Conservation (phyloP, 148 eudicot genomes). For the Beta vulgaris region DNA sequence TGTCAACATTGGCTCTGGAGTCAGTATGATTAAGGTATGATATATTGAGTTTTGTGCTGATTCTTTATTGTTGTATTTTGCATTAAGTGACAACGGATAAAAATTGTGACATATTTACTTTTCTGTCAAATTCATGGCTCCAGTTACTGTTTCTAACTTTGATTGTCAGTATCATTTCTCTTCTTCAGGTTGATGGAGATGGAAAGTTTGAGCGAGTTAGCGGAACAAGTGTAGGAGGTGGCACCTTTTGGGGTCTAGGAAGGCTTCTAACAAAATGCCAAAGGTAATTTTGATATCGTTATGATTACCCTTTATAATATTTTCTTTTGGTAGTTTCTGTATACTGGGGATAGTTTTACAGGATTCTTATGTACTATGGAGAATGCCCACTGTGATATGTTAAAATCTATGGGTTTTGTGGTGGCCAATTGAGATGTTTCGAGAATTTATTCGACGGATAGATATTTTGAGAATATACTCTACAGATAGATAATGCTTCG, state of each 20-base stretch:
- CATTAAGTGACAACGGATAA: no score
- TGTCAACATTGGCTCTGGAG: slow-evolving; percentile 92
- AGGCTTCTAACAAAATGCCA: slow-evolving; percentile 78
- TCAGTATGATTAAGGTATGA: slow-evolving; percentile 89
- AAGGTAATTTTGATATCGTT: slow-evolving; percentile 43
- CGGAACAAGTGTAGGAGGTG: slow-evolving; percentile 94
- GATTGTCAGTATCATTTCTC: slow-evolving; percentile 17
- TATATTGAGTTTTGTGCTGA: slow-evolving; percentile 1
- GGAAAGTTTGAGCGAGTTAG: slow-evolving; percentile 79
- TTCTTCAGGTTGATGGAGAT: slow-evolving; percentile 80
- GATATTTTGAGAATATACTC: not conserved
- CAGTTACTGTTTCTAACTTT: not conserved
- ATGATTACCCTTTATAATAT: not conserved
- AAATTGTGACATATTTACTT: no score
- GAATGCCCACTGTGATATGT: not conserved
- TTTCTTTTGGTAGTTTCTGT: not conserved
- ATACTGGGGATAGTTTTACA: not conserved
- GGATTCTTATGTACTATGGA: not conserved
- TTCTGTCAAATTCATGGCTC: not conserved
- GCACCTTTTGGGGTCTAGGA: slow-evolving; percentile 91
- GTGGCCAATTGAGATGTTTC: not conserved
- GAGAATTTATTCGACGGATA: not conserved
- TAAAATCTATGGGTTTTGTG: not conserved
- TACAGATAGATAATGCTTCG: not conserved
- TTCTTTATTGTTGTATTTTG: not conserved